Percentiles rank a stretch among this genome's conserved stretches.
These are phyloP conservation scores for Ramalina peruviana DNA, from an alignment of 495 filamentous ascomycete species.

Conservation along the genomic window DNA sequence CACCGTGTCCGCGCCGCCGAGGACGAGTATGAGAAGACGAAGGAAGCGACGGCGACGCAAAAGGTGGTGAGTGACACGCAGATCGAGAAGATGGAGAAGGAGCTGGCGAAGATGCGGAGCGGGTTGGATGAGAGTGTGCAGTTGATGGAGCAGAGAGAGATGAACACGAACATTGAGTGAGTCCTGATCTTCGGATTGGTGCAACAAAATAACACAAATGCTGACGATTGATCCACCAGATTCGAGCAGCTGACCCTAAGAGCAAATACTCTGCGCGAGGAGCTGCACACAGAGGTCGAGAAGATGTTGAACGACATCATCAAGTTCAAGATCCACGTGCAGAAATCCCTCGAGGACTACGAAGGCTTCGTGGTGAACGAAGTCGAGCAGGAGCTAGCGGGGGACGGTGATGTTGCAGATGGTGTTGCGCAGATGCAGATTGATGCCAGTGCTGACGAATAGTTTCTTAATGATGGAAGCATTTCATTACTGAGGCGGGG, in stretches of 20 bases:
- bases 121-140: constrained; percentile 79
- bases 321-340: constrained; percentile 95
- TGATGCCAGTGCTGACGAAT: constrained; percentile 1
- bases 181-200: constrained; percentile 16
- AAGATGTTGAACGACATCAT: constrained; percentile 94
- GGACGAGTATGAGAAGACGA: constrained; percentile 86
- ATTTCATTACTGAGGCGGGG: background rate
- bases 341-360: constrained; percentile 81
- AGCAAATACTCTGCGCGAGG: constrained; percentile 74
- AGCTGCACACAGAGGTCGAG: constrained; percentile 90
- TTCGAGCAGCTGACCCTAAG: constrained; percentile 82
- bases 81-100: constrained; percentile 97
- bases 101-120: constrained; percentile 80
- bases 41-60: constrained; percentile 75
- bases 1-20: constrained; percentile 72
- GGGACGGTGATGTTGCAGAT: constrained; percentile 29
- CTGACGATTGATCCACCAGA: constrained; percentile 24
- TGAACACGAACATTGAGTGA: constrained; percentile 90
- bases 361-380: constrained; percentile 85
- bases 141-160: constrained; percentile 86
- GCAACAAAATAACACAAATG: background rate
- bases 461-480: background rate
- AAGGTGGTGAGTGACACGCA: constrained; percentile 78
- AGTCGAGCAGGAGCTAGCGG: constrained; percentile 66
- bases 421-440: constrained; percentile 1